Conservation (phyloP, 345 rosid species). For the Acer saccharum region DNA sequence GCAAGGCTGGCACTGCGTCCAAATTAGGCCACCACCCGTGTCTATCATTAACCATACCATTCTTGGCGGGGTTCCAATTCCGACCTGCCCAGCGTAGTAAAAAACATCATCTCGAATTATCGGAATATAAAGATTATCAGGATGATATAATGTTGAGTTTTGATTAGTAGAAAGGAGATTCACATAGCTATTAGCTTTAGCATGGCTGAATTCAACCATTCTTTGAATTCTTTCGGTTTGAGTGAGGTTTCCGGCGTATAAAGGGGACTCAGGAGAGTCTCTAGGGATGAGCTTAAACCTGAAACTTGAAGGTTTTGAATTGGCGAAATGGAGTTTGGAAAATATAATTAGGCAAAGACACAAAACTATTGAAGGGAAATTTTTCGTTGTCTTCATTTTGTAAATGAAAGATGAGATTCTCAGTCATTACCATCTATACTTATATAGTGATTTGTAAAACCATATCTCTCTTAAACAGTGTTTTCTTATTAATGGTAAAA, state of each 20-base stretch:
- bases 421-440: not conserved
- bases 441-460: not conserved
- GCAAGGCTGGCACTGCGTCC: slow-evolving; percentile 36
- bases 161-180: not conserved
- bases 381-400: not conserved
- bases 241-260: slow-evolving; percentile 29
- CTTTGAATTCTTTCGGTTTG: slow-evolving; percentile 15
- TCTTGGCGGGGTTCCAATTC: not conserved
- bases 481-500: too few species aligned
- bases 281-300: slow-evolving; percentile 24
- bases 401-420: not conserved
- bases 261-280: slow-evolving; percentile 26
- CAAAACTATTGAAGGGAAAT: not conserved
- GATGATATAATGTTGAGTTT: not conserved
- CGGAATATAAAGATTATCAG: not conserved
- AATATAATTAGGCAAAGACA: not conserved
- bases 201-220: not conserved
- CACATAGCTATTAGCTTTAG: not conserved
- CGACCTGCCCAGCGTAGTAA: not conserved
- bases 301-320: slow-evolving; percentile 13
- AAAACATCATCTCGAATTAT: not conserved
- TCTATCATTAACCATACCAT: not conserved
- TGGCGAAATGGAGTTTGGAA: not conserved
- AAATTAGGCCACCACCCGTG: slow-evolving; percentile 15
- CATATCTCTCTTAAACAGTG: too few species aligned